Evolutionary conservation across 139 green algal species (phyloP), one percentile per base, ranked within the genome.

Genomic region (Spirogloea muscicola): DNA sequence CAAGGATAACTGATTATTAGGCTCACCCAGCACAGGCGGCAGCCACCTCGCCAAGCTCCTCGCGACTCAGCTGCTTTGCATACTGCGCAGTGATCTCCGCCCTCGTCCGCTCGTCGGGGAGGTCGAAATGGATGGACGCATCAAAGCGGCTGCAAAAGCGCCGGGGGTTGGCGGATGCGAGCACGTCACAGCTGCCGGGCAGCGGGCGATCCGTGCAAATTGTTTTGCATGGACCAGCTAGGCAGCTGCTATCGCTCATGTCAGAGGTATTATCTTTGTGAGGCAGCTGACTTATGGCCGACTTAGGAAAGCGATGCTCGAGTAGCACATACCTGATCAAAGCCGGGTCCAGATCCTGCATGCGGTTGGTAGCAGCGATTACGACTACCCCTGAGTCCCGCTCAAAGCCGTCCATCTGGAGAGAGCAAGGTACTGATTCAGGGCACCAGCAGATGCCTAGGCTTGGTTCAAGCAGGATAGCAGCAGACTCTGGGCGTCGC

Each of bases 341-440:
- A 68, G 49, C 91, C 0, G 91, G 75, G 72, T 97, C 91, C 18
- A 97, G 72, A 81, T 96, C 91, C 60, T 63, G 52, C 39, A 88
- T 86, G 16, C 91, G 76, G 84, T 97, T 96, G 63, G 92, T 97
- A 34, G 92, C 91, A 0, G 86, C 92, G 9, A 97, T 91, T 10
- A 96, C 80, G 1, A 97, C 83, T 1, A 67, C 85, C 41, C 76
- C 58, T 37, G 78, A 80, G 64, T 78, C 73, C 6, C 46, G 49
- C 48, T 87, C 72, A 29, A 93, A 91, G 1, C 48, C 68, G 42
- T 76, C 48, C 27, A 76, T 70, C 90, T 92, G 58, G 3, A n/a
- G n/a, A n/a, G n/a, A n/a, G n/a, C n/a, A n/a, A n/a, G n/a, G n/a
- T n/a, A n/a, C n/a, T n/a, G n/a, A n/a, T n/a, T n/a, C n/a, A n/a